Conservation (phyloP, 352 stramenopile species). For the Phytopythium cucurbitacearum region DNA sequence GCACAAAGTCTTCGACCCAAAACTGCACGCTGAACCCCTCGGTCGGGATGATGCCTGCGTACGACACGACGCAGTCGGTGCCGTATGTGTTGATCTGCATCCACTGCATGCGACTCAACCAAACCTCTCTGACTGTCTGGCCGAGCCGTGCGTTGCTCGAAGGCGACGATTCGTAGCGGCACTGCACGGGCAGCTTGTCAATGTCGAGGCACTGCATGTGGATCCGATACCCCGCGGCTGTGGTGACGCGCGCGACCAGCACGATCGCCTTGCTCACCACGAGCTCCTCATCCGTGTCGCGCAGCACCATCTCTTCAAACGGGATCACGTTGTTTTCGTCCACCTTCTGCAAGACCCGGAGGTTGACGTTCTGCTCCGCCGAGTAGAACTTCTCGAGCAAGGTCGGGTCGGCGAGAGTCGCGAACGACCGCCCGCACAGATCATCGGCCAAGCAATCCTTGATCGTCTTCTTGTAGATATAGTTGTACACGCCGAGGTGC, state of each 20-base stretch:
- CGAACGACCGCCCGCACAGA: background rate
- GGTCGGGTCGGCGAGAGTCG: conserved; percentile 11
- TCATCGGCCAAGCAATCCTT: background rate
- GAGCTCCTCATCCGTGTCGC: conserved; percentile 2
- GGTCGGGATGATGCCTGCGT: too few relatives aligned
- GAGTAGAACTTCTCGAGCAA: conserved; percentile 16
- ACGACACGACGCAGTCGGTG: too few relatives aligned
- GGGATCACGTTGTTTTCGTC: conserved; percentile 22
- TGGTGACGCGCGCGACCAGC: conserved; percentile 3
- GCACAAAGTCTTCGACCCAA: too few relatives aligned
- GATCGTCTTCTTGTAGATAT: conserved; percentile 3
- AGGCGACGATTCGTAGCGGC: too few relatives aligned
- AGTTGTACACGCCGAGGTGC: background rate
- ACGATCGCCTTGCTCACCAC: conserved; percentile 1
- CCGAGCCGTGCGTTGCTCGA: too few relatives aligned
- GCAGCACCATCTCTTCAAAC: conserved; percentile 10
- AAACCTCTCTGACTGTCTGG: too few relatives aligned
- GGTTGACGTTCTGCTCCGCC: conserved; percentile 12
- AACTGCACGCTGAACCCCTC: too few relatives aligned
- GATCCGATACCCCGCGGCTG: background rate
- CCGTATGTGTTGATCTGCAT: too few relatives aligned
- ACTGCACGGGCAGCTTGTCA: background rate
- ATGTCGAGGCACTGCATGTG: background rate
- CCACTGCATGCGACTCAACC: too few relatives aligned
- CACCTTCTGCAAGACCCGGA: conserved; percentile 23